Base-by-base conservation (phyloP, 495 filamentous ascomycete genomes). In the Durotheca rogersii region DNA sequence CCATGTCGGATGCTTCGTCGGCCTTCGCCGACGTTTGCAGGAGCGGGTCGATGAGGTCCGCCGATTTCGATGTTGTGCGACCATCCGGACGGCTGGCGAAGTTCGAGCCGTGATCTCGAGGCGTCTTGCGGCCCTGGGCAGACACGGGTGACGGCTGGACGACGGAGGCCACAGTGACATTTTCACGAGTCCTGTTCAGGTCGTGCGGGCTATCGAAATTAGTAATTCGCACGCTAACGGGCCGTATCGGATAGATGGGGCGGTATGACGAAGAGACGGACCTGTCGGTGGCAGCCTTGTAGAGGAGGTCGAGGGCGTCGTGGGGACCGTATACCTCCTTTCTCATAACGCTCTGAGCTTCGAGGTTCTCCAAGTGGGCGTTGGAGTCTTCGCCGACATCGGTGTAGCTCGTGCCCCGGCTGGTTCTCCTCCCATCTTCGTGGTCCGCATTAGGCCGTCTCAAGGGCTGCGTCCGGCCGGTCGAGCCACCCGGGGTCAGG, bases 271-370 rank as follows among this genome's bases (percentile, higher is more conserved):
- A 56, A 77, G 53, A 38, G 37, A 70, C 65, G 47, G 58, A 77
- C 73, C 71, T 80, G 51, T 85, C 78, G 38, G 78, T 81, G 15
- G 84, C 82, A 36, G 83, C 84, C 64, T 86, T 83, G 67, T 82
- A 84, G 1, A 88, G 77, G 25, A 87, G 64, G 61, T 86, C 82
- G 39, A 88, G 72, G 23, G 84, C 84, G 70, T 87, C 83, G 61
- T 86, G 83, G 1, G 81, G 81, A n/a, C 82, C 80, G 59, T 80
- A 85, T 6, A 87, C 72, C 65, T 83, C 81, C 20, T 69, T 67
- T 18, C 73, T 70, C 76, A 86, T 84, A 50, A 87, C 77, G 20
- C 76, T 76, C 53, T 79, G 74, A 6, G 82, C 81, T 52, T 84
- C 78, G 20, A 78, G 68, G 58, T 86, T 83, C 66, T 80, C 75